Evolutionary conservation across 2,329 filamentous ascomycete species (phyloP).

Genomic region (Fusarium tjaetaba): DNA sequence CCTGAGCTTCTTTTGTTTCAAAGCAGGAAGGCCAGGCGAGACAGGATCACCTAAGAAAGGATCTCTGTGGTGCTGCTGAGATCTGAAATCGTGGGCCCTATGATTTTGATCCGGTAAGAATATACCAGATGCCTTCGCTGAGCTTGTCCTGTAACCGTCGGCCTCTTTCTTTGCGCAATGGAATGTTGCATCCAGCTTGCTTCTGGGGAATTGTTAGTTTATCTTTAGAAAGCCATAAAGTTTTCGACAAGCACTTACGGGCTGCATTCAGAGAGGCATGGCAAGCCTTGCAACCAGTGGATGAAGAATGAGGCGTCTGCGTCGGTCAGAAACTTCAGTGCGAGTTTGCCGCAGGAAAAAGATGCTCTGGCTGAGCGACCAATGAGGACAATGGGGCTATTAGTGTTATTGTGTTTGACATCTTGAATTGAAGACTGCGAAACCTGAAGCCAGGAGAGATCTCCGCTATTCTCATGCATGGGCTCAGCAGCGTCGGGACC

Average conservation of each 20-base stretch:
- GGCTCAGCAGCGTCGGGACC: slow-evolving; percentile 1
- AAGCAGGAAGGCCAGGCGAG: neutral
- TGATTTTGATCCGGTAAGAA: neutral
- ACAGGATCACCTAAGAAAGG: slow-evolving; percentile 17
- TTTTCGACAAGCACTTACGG: slow-evolving; percentile 24
- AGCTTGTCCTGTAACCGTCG: neutral
- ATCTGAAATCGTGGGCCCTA: neutral
- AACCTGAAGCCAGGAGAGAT: slow-evolving; percentile 39
- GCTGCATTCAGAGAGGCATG: neutral
- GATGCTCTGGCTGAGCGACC: slow-evolving; percentile 27
- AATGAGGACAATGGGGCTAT: slow-evolving; percentile 36
- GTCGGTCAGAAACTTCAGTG: slow-evolving; percentile 32
- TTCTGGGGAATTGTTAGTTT: slow-evolving; percentile 24
- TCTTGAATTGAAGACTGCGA: slow-evolving; percentile 14
- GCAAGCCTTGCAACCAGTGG: slow-evolving; percentile 20
- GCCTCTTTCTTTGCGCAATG: neutral
- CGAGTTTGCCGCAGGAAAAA: slow-evolving; percentile 16
- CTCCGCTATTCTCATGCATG: neutral
- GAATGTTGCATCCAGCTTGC: slow-evolving; percentile 18
- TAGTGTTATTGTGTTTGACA: slow-evolving; percentile 23
- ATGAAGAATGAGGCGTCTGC: slow-evolving; percentile 22
- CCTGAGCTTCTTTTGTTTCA: slow-evolving; percentile 37
- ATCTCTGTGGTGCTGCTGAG: neutral
- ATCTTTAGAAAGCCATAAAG: too few relatives aligned
- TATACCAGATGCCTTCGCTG: neutral